A percentile compares a stretch with the other conserved stretches of the same genome.
Evolutionary conservation across 768 basidiomycete genomes (phyloP).

Genomic region (Calocera cornea): DNA sequence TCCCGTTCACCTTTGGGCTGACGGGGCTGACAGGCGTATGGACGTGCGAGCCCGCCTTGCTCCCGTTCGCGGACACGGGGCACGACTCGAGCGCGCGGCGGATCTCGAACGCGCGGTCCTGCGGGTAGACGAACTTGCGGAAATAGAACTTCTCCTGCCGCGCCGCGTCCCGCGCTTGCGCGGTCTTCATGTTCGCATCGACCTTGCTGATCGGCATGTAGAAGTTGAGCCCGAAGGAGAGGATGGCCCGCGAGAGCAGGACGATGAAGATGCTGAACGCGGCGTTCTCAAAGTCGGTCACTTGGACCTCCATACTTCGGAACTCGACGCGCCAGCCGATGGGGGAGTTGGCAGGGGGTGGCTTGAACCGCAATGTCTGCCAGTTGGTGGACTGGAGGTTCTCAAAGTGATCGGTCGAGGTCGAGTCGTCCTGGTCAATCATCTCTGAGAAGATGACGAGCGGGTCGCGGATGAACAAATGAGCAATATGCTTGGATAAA

Average conservation of each 20-base stretch:
- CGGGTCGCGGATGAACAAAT: constrained; percentile 95
- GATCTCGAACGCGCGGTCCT: constrained; percentile 25
- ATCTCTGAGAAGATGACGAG: constrained; percentile 90
- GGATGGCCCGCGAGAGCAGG: constrained; percentile 82
- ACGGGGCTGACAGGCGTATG: constrained; percentile 5
- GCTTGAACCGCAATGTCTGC: constrained; percentile 98
- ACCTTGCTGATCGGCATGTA: constrained; percentile 98
- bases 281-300: constrained; percentile 98
- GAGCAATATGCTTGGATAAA: constrained; percentile 82
- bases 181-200: constrained; percentile 89
- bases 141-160: constrained; percentile 71
- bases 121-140: constrained; percentile 68
- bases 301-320: constrained; percentile 96
- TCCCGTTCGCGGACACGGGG: constrained; percentile 24
- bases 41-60: background rate
- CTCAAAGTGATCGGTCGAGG: constrained; percentile 92
- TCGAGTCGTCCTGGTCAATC: constrained; percentile 76
- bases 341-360: constrained; percentile 78
- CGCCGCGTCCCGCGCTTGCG: constrained; percentile 72
- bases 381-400: constrained; percentile 99
- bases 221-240: constrained; percentile 82
- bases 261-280: constrained; percentile 93
- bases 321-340: constrained; percentile 99
- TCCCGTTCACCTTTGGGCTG: background rate
- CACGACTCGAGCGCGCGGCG: constrained; percentile 13